A percentile compares a stretch with the other conserved stretches of the same genome.
Conservation (phyloP, 345 rosid genomes). For the Euphorbia lathyris region DNA sequence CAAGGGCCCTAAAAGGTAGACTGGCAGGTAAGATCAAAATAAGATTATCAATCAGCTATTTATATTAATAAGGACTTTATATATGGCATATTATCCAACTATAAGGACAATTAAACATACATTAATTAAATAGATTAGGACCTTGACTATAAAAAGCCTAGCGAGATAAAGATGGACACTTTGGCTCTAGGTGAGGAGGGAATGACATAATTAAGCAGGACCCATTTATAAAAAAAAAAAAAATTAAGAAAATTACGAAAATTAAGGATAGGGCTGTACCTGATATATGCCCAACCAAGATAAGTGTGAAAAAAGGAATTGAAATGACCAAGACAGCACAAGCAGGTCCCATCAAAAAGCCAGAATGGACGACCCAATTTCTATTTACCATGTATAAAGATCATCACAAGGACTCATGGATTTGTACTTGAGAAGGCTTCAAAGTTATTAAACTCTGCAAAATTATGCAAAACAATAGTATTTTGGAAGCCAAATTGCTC, state of each 20-base stretch:
- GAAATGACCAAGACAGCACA: constrained; percentile 44
- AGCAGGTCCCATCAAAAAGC: constrained; percentile 36
- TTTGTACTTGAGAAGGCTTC: constrained; percentile 29
- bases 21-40: constrained; percentile 11
- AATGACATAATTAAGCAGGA: constrained; percentile 19
- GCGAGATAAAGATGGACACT: constrained; percentile 20
- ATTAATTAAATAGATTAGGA: constrained; percentile 26
- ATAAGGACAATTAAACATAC: constrained; percentile 24
- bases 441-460: constrained; percentile 13
- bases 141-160: constrained; percentile 27
- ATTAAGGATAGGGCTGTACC: constrained; percentile 27
- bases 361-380: constrained; percentile 33
- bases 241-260: constrained; percentile 13
- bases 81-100: constrained; percentile 9
- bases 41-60: constrained; percentile 14
- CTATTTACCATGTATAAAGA: constrained; percentile 14
- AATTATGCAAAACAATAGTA: not conserved
- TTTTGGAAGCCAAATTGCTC: not conserved
- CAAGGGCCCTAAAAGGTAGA: constrained; percentile 16
- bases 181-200: not conserved
- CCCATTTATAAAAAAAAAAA: constrained; percentile 17
- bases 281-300: constrained; percentile 24
- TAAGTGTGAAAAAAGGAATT: constrained; percentile 36
- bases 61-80: not conserved
- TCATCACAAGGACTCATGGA: constrained; percentile 25